A percentile compares a stretch with the other conserved stretches of the same genome.
Conservation (phyloP, 179 eudicot species). For the Gypsophila paniculata region DNA sequence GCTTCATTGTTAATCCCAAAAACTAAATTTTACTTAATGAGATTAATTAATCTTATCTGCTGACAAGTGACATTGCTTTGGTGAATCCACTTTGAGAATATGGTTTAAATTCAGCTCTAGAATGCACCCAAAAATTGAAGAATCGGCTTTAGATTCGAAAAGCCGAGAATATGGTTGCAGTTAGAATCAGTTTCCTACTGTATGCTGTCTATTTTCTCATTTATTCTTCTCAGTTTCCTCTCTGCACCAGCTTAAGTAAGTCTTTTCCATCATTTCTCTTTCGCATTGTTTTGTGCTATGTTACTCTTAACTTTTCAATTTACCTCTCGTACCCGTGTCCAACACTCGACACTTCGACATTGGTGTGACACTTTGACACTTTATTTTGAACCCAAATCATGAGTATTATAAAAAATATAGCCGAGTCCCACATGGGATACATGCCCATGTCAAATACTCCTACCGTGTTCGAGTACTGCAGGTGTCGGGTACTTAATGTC, state of each 20-base stretch:
- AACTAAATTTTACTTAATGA: not conserved
- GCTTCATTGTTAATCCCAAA: slow-evolving; percentile 3
- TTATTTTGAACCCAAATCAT: too few relatives aligned
- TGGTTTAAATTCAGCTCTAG: slow-evolving; percentile 2
- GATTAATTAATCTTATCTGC: not conserved
- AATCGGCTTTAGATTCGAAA: not conserved
- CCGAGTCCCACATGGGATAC: too few relatives aligned
- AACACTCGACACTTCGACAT: too few relatives aligned
- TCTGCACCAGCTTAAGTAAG: slow-evolving; percentile 18
- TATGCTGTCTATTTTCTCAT: slow-evolving; percentile 8
- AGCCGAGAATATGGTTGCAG: slow-evolving; percentile 18
- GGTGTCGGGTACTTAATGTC: not conserved
- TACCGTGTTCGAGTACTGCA: too few relatives aligned
- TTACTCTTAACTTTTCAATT: too few relatives aligned
- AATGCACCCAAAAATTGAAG: too few relatives aligned
- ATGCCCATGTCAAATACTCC: too few relatives aligned
- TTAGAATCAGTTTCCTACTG: slow-evolving; percentile 12
- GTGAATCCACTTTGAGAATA: not conserved
- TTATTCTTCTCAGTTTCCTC: slow-evolving; percentile 6
- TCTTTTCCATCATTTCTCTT: not conserved
- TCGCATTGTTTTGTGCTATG: too few relatives aligned
- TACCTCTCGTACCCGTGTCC: too few relatives aligned
- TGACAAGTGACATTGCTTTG: not conserved
- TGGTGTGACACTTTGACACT: too few relatives aligned
- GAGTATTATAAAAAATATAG: too few relatives aligned